Evolutionary conservation across 805 yeast species (phyloP), one percentile per base, ranked within the genome.

Genomic region (Kodamaea neixiangensis): DNA sequence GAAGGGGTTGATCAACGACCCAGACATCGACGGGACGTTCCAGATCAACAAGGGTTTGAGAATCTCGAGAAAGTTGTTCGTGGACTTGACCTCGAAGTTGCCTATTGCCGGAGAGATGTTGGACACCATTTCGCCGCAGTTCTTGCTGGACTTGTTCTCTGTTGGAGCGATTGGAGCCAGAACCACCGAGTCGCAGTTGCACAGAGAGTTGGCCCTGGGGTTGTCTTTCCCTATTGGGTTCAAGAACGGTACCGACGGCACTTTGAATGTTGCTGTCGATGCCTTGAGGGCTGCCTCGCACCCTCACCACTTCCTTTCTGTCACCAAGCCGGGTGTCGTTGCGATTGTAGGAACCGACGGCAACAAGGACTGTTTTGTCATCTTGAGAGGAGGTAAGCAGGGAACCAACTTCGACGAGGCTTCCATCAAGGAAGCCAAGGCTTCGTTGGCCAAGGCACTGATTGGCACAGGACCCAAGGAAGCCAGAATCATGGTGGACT

Each of bases 151-250:
- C 70, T 82, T 93, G 59, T 87, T 93, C 80, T 88, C 97, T 20
- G 82, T 94, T 48, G 99, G 99, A 64, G 99, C 99, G 45, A 92
- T 93, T 68, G 99, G 99, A 63, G 99, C 99, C 37, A 87, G 99
- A 79, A 93, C 99, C 43, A 93, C 99, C 37, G 99, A 93, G 76
- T 91, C 97, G 37, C 99, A 93, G 76, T 82, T 93, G 49, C 99
- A 93, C 72, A 86, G 99, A 71, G 99, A 93, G 72, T 81, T 93
- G 59, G 97, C 98, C 3, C 91, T 97, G 0, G 99, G 98, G 29
- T 77, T 94, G 44, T 89, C 97, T 2, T 93, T 94, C 90, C 99
- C 99, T 40, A 90, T 93, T 53, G 99, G 99, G 48, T 93, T 93
- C 86, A 93, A 93, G 69, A 93, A 93, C 66, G 98, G 98, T 65